Base-by-base conservation (phyloP, 2,329 filamentous ascomycete genomes). In the Penicillium griseofulvum region DNA sequence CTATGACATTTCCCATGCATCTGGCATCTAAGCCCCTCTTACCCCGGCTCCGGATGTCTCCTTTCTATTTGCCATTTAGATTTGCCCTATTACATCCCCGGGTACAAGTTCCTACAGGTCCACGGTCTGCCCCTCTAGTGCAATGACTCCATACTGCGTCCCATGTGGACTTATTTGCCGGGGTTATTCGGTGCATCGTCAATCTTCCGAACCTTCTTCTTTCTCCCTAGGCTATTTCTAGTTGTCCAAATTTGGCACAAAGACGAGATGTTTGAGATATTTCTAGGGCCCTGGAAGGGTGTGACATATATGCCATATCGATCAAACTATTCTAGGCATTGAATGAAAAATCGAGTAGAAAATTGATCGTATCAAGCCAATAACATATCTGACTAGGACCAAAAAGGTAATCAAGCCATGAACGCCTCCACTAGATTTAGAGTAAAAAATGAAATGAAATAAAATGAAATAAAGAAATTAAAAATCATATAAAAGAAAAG, bases 221-320 rank as follows among this genome's bases (percentile, higher is more conserved):
- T 43, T 41, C 43, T 38, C 34, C 22, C 2, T 24, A 14, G 8
- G 28, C 16, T 57, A 29, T 57, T 52, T 49, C 38, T 49, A 37
- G 33, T 24, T 48, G 14, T 46, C 58, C 56, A 57, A 56, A 59
- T 57, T 55, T 62, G 58, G 60, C 56, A 68, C 66, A 68, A 68
- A 68, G 65, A 49, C 19, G 1, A 43, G 24, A 29, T 24, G 43
- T 47, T 36, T 43, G 38, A 31, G 34, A 22, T 31, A 41, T 46
- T 26, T 33, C 49, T 31, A 8, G 22, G 37, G 33, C 44, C 6
- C 17, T 16, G 31, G 12, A 26, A 22, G 24, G 22, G 19, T 36
- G 49, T 45, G 3, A 45, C 46, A 49, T 9, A 17, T 22, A 16
- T 39, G 46, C 17, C 10, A 49, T 28, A 14, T 22, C 22, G 22